Evolutionary conservation across 345 rosid genomes (phyloP).

Genomic region (Conringia planisiliqua): DNA sequence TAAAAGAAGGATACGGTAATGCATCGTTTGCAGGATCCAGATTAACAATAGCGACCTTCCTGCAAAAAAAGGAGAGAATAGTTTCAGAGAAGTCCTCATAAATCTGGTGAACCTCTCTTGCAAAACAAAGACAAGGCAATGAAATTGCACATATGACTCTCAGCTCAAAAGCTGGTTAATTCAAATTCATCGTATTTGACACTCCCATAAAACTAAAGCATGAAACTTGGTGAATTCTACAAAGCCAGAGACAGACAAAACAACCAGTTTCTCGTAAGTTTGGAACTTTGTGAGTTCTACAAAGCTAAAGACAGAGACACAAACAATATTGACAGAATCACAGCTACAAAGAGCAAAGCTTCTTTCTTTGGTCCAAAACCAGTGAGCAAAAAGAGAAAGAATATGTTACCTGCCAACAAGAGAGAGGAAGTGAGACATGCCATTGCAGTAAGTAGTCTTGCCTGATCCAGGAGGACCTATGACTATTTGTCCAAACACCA

Average conservation of each 20-base stretch:
- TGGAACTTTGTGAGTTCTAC: neutral
- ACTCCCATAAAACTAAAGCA: neutral
- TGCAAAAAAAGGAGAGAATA: slow-evolving; percentile 26
- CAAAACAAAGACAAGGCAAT: neutral
- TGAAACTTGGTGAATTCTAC: neutral
- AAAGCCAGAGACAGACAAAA: neutral
- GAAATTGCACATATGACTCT: neutral
- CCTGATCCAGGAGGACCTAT: slow-evolving; percentile 98
- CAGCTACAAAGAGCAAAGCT: neutral
- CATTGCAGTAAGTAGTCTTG: slow-evolving; percentile 97
- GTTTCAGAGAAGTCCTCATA: neutral
- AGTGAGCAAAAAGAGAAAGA: neutral
- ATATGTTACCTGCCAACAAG: slow-evolving; percentile 71
- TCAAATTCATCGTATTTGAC: no score
- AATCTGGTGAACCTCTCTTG: neutral
- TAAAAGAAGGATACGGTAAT: slow-evolving; percentile 69
- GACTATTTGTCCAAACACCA: slow-evolving; percentile 93
- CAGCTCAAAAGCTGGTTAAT: neutral
- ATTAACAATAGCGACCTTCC: slow-evolving; percentile 89
- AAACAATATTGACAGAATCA: neutral
- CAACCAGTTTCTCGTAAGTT: neutral
- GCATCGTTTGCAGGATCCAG: slow-evolving; percentile 93
- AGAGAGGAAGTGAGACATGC: slow-evolving; percentile 90
- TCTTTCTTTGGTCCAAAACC: no score
- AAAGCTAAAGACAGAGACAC: neutral